phyloP scores from a whole-genome alignment of 192 early-diverging fungal genomes.

The Coemansia pectinata region DNA sequence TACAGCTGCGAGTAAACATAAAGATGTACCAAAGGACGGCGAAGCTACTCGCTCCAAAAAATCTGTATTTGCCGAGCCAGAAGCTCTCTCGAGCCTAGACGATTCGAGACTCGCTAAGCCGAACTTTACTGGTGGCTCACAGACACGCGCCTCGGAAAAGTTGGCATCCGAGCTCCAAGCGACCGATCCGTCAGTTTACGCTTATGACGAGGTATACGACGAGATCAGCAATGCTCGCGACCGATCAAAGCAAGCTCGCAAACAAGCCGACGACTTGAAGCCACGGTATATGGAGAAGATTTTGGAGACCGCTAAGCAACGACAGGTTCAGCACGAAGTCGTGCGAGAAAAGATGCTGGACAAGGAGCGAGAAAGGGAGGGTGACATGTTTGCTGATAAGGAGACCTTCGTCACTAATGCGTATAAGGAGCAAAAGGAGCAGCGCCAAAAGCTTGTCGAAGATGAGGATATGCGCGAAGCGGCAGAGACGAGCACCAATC shows the following conservation, averaged over 20 bases:
- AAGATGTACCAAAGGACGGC: not conserved
- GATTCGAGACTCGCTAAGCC: not conserved
- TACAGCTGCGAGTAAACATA: not conserved
- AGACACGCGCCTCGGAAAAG: conserved; percentile 14
- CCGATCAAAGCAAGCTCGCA: conserved; percentile 11
- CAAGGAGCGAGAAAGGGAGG: conserved; percentile 43
- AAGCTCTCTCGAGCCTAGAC: not conserved
- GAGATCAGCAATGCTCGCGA: conserved; percentile 16
- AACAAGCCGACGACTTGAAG: conserved; percentile 14
- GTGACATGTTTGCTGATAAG: conserved; percentile 40
- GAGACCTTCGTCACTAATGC: conserved; percentile 41
- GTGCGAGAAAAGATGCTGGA: conserved; percentile 32
- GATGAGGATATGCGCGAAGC: conserved; percentile 32
- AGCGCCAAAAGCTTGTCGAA: conserved; percentile 23
- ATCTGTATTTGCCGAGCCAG: conserved; percentile 20
- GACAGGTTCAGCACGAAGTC: conserved; percentile 41
- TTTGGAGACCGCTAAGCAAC: conserved; percentile 38
- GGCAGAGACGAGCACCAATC: not conserved
- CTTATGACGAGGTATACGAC: conserved; percentile 50
- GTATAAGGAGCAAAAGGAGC: conserved; percentile 48
- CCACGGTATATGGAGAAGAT: conserved; percentile 53
- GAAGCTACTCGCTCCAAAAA: not conserved
- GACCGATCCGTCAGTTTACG: conserved; percentile 31
- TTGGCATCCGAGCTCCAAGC: conserved; percentile 19
- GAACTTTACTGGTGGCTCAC: conserved; percentile 12